Percentiles rank a stretch among this genome's conserved stretches.
Evolutionary conservation across 768 basidiomycete genomes (phyloP).

Genomic region (Leccinum subgranulosum): DNA sequence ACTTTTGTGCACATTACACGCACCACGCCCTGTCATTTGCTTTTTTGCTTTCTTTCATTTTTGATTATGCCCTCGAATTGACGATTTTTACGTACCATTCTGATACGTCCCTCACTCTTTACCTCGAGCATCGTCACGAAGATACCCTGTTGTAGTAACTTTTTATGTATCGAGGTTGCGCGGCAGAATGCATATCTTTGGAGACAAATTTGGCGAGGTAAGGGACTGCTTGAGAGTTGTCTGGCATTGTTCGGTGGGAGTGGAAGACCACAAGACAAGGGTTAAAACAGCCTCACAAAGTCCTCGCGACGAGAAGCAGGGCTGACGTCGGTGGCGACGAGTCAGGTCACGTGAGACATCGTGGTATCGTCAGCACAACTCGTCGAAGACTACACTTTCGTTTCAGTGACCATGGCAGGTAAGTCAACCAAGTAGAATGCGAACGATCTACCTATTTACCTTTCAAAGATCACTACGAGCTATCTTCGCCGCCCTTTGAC

Average conservation of each 20-base stretch:
- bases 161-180: slow-evolving; percentile 32
- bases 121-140: slow-evolving; percentile 29
- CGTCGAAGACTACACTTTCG: not conserved
- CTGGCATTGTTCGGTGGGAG: not conserved
- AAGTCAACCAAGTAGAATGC: not conserved
- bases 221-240: too few relatives aligned
- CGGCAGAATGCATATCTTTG: slow-evolving; percentile 37
- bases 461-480: slow-evolving; percentile 35
- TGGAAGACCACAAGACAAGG: not conserved
- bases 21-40: slow-evolving; percentile 16
- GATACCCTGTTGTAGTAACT: slow-evolving; percentile 36
- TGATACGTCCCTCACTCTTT: slow-evolving; percentile 5
- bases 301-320: slow-evolving; percentile 5
- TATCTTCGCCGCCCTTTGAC: slow-evolving; percentile 77
- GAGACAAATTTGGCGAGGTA: slow-evolving; percentile 13
- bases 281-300: not conserved
- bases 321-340: slow-evolving; percentile 10
- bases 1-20: slow-evolving; percentile 3
- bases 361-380: too few relatives aligned
- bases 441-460: not conserved
- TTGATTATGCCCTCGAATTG: slow-evolving; percentile 27
- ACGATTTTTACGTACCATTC: slow-evolving; percentile 32
- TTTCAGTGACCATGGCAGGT: not conserved
- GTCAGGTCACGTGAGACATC: not conserved
- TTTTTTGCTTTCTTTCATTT: slow-evolving; percentile 3